Percentiles rank a stretch among this genome's conserved stretches.
Conservation (phyloP, 371 early-diverging fungal species). For the Nematocida ausubeli region DNA sequence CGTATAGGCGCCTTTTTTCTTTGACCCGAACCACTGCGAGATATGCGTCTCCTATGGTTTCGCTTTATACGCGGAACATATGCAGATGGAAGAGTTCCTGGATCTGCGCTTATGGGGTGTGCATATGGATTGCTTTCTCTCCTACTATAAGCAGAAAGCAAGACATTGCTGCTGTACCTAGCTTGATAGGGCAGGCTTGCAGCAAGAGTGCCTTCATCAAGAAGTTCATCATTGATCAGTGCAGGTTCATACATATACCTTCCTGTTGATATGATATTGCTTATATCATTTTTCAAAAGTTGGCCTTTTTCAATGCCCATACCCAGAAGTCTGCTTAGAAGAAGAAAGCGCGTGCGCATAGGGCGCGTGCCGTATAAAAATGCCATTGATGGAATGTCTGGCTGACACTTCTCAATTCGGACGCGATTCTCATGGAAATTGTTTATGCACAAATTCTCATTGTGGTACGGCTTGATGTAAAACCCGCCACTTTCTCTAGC, state of each 20-base stretch:
- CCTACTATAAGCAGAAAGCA: too few relatives aligned
- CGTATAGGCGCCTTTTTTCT: too few relatives aligned
- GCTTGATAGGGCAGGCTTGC: too few relatives aligned
- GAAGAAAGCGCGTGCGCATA: neutral
- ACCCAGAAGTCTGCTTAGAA: neutral
- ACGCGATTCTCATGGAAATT: neutral
- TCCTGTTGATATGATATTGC: neutral
- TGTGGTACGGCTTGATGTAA: constrained; percentile 21
- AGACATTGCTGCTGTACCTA: too few relatives aligned
- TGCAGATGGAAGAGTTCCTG: too few relatives aligned
- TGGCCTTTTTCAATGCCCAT: neutral
- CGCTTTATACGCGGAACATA: too few relatives aligned
- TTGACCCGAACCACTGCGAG: too few relatives aligned
- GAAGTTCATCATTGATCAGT: too few relatives aligned
- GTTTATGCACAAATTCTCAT: constrained; percentile 15
- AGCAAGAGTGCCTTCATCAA: too few relatives aligned
- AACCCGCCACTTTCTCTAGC: constrained; percentile 18
- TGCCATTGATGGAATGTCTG: constrained; percentile 24
- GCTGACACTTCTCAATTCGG: neutral
- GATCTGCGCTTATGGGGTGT: too few relatives aligned
- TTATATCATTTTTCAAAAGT: neutral
- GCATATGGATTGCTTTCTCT: too few relatives aligned
- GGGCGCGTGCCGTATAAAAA: constrained; percentile 49
- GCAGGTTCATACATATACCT: neutral
- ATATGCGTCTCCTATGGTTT: too few relatives aligned